Conservation (phyloP, 2,329 filamentous ascomycete genomes). For the Colletotrichum musae region DNA sequence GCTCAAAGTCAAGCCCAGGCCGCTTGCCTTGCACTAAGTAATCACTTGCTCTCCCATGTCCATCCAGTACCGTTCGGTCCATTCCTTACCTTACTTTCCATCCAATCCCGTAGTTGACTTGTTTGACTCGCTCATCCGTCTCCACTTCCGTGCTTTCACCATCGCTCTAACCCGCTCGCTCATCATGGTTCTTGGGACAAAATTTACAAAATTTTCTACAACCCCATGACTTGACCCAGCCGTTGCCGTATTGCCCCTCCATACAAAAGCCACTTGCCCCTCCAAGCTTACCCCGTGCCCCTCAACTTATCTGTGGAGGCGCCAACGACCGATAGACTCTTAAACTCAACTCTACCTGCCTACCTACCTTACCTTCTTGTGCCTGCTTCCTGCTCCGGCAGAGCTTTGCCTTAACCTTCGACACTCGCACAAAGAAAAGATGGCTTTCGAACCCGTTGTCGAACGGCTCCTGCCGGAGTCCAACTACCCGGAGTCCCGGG, state of each 20-base stretch:
- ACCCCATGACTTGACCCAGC: slow-evolving; percentile 35
- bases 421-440: slow-evolving; percentile 15
- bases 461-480: slow-evolving; percentile 36
- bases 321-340: slow-evolving; percentile 26
- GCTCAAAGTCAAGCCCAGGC: slow-evolving; percentile 17
- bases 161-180: slow-evolving; percentile 31
- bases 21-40: slow-evolving; percentile 21
- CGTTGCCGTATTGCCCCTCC: slow-evolving; percentile 27
- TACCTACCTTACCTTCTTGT: neutral
- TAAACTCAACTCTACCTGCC: slow-evolving; percentile 12
- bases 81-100: slow-evolving; percentile 14
- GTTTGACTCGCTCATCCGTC: slow-evolving; percentile 39
- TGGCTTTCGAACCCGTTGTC: slow-evolving; percentile 28
- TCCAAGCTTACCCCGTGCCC: slow-evolving; percentile 38
- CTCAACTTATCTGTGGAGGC: slow-evolving; percentile 36
- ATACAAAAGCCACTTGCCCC: slow-evolving; percentile 36
- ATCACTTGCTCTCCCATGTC: slow-evolving; percentile 22
- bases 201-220: slow-evolving; percentile 40
- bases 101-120: slow-evolving; percentile 28
- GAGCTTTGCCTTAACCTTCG: neutral
- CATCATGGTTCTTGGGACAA: slow-evolving; percentile 37
- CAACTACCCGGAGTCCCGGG: slow-evolving; percentile 78
- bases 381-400: neutral
- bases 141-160: slow-evolving; percentile 41
- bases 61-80: neutral